Evolutionary conservation across 306 rosid genomes (phyloP).

Genomic region (Cicer bijugum): DNA sequence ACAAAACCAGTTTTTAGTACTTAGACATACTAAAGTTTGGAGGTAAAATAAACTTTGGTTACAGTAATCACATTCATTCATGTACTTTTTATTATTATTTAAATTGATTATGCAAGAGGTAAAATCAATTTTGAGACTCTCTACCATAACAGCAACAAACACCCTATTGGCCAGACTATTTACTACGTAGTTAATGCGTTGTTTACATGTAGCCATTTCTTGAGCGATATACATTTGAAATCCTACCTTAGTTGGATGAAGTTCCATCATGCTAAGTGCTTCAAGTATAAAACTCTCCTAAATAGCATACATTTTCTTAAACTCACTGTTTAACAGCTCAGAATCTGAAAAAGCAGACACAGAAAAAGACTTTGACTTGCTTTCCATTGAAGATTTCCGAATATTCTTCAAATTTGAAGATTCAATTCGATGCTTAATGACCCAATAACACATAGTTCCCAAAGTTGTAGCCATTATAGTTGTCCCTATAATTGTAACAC

Average conservation of each 20-base stretch:
- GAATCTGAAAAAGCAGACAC: slow-evolving; percentile 72
- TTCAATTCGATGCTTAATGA: slow-evolving; percentile 82
- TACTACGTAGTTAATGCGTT: not conserved
- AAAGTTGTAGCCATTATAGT: slow-evolving; percentile 87
- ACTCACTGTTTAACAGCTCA: slow-evolving; percentile 78
- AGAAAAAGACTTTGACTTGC: slow-evolving; percentile 68
- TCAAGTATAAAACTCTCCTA: slow-evolving; percentile 39
- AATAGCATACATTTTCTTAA: slow-evolving; percentile 90
- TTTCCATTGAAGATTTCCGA: slow-evolving; percentile 69
- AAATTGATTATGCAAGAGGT: too few relatives aligned
- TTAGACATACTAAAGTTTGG: too few relatives aligned
- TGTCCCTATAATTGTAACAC: slow-evolving; percentile 82
- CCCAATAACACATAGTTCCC: slow-evolving; percentile 95
- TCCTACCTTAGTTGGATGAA: slow-evolving; percentile 6
- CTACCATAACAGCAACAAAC: too few relatives aligned
- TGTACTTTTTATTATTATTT: too few relatives aligned
- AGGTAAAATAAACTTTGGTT: too few relatives aligned
- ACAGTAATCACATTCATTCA: too few relatives aligned
- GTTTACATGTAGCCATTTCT: not conserved
- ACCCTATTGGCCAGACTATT: slow-evolving; percentile 1
- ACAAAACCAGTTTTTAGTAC: too few relatives aligned
- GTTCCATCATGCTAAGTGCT: slow-evolving; percentile 17
- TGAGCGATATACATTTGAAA: slow-evolving; percentile 35
- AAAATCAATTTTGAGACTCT: too few relatives aligned
- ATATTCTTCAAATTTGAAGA: slow-evolving; percentile 69